Evolutionary conservation across 345 rosid species (phyloP).

Genomic region (Microcos paniculata): DNA sequence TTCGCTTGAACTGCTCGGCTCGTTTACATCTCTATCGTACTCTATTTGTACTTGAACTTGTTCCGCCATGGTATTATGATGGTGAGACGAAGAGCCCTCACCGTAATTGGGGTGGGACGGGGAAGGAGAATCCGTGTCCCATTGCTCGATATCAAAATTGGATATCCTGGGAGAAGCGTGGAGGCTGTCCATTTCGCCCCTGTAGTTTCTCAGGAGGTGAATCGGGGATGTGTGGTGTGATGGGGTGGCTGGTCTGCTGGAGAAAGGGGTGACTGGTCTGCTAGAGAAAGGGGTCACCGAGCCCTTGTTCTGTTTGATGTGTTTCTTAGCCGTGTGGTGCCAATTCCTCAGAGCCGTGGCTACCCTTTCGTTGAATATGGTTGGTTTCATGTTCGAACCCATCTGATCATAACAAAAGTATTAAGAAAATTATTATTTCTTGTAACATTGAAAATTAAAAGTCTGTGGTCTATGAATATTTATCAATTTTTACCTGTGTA

Average conservation of each 20-base stretch:
- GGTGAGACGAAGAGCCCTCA: constrained; percentile 33
- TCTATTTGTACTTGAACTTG: background rate
- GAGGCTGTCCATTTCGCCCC: constrained; percentile 35
- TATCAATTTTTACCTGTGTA: constrained; percentile 50
- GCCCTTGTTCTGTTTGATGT: constrained; percentile 51
- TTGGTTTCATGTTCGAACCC: constrained; percentile 92
- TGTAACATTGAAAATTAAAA: background rate
- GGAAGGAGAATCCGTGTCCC: constrained; percentile 36
- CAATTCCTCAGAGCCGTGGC: constrained; percentile 66
- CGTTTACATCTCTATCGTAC: background rate
- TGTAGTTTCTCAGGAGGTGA: constrained; percentile 53
- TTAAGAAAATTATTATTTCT: background rate
- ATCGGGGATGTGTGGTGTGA: constrained; percentile 45
- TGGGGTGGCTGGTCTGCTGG: constrained; percentile 66
- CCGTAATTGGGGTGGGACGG: constrained; percentile 15
- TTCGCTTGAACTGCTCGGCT: background rate
- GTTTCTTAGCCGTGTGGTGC: constrained; percentile 77
- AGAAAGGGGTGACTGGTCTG: constrained; percentile 34
- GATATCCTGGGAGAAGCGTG: constrained; percentile 36
- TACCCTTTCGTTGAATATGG: constrained; percentile 73
- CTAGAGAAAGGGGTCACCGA: constrained; percentile 48
- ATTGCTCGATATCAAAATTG: constrained; percentile 25
- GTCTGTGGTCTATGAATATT: background rate
- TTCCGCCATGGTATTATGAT: background rate
- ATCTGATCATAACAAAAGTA: constrained; percentile 38